These are phyloP conservation scores for Fusarium brevicatenulatum DNA, from an alignment of 2,329 filamentous ascomycete genomes.

Conservation along the genomic window DNA sequence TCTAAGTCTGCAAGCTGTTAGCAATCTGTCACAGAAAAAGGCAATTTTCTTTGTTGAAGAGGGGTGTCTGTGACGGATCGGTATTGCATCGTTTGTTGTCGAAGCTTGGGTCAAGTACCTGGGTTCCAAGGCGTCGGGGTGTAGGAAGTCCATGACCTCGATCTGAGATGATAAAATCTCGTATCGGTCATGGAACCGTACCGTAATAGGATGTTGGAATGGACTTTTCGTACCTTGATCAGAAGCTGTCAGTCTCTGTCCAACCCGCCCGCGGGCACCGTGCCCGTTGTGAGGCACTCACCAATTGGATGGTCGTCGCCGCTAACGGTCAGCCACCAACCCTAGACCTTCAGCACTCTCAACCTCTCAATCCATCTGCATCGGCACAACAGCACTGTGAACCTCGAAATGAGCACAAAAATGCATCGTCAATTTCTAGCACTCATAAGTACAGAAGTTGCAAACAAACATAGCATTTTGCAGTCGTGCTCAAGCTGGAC, in stretches of 20 bases:
- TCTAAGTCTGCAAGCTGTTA: background rate
- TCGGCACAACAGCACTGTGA: background rate
- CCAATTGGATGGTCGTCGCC: background rate
- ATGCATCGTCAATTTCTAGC: background rate
- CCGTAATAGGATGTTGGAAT: accelerated
- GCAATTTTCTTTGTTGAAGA: background rate
- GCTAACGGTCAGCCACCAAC: background rate
- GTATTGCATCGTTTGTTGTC: background rate
- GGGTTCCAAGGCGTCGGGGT: background rate
- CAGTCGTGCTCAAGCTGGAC: background rate
- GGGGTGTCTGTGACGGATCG: background rate
- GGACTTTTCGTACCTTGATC: too few species aligned
- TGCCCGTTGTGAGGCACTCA: background rate
- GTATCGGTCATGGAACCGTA: accelerated
- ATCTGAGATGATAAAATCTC: accelerated
- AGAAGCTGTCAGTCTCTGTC: background rate
- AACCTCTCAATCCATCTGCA: background rate
- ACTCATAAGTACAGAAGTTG: background rate
- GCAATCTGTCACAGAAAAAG: accelerated
- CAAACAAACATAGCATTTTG: too few species aligned
- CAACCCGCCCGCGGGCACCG: background rate
- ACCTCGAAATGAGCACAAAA: background rate
- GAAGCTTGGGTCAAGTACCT: background rate
- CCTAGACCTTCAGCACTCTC: background rate
- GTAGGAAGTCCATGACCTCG: background rate